Base-by-base conservation (phyloP, 768 basidiomycete species). In the Russula emetica region DNA sequence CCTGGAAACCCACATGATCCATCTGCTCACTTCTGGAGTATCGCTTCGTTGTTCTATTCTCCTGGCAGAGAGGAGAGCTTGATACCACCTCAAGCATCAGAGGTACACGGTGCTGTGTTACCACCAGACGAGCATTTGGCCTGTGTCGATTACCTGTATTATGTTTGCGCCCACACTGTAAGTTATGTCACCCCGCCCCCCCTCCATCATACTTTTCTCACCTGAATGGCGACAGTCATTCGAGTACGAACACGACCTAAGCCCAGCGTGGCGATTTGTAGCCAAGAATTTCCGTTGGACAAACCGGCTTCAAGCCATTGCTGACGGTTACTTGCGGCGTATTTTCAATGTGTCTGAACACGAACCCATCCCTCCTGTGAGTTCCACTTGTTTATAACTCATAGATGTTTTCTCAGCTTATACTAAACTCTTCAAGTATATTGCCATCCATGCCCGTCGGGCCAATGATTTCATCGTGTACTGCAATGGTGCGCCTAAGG, bases 91-190 rank as follows among this genome's bases (percentile, higher is more conserved):
- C 65, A 68, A 10, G 70, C 74, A 24, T 75, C 75, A 1, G 67
- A 67, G 2, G 67, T 70, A 32, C 69, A 72, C 61, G 61, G 71
- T 26, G 66, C 65, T 7, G 44, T 52, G 3, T 69, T 74, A 26
- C 66, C 69, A 24, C 78, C 78, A 20, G 76, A 78, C 60, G 75
- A 77, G 55, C 77, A 77, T 24, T 62, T 78, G 56, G 63, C 74
- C n/a, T 78, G 78, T 68, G 76, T 74, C 61, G 78, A 78, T 58
- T 78, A 76, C 53, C 67, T 78, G 32, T 78, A 78, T 64, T 78
- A 75, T 62, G 70, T 73, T n/a, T 73, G 75, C 58, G 76, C 73
- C 10, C 59, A 64, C 24, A 67, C 69, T 57, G 73, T 75, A 50
- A 44, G 74, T 54, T 26, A 47, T 64, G n/a, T 18, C 6, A 0